These are phyloP conservation scores for Yarrowia galli DNA, from an alignment of 1,139 yeast genomes.

Conservation along the genomic window DNA sequence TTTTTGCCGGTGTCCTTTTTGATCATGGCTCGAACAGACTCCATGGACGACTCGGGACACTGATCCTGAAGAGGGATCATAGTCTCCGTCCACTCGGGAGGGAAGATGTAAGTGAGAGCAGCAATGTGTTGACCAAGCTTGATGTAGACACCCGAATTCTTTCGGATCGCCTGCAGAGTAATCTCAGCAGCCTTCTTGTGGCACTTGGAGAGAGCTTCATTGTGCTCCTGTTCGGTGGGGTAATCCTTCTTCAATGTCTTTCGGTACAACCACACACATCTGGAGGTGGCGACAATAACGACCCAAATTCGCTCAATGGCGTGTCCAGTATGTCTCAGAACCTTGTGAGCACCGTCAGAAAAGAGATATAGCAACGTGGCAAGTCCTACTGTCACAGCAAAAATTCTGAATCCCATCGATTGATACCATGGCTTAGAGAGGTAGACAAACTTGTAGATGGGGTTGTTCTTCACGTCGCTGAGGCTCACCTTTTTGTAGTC, in stretches of 20 bases:
- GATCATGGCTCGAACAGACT: conserved; percentile 73
- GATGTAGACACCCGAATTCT: conserved; percentile 90
- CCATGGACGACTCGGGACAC: conserved; percentile 82
- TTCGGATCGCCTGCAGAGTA: conserved; percentile 78
- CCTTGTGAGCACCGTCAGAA: conserved; percentile 53
- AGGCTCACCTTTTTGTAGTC: conserved; percentile 29
- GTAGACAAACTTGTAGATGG: conserved; percentile 38
- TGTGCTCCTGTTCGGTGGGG: conserved; percentile 59
- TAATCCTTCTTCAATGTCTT: conserved; percentile 60
- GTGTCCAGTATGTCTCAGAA: conserved; percentile 46
- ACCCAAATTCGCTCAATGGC: conserved; percentile 49
- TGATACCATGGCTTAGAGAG: conserved; percentile 34
- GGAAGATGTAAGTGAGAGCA: conserved; percentile 89
- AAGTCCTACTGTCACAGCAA: conserved; percentile 40
- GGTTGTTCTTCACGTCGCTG: conserved; percentile 29
- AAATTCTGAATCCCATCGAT: conserved; percentile 18
- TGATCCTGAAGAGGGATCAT: conserved; percentile 92
- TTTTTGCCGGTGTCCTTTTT: conserved; percentile 61
- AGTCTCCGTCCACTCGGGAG: conserved; percentile 93
- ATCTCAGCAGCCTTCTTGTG: conserved; percentile 81
- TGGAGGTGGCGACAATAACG: conserved; percentile 48
- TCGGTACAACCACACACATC: conserved; percentile 58
- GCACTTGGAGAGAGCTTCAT: conserved; percentile 62
- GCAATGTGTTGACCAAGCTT: conserved; percentile 94
- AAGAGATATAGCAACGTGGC: conserved; percentile 49